Evolutionary conservation across 2,329 filamentous ascomycete genomes (phyloP).

Genomic region (Scedosporium boydii): DNA sequence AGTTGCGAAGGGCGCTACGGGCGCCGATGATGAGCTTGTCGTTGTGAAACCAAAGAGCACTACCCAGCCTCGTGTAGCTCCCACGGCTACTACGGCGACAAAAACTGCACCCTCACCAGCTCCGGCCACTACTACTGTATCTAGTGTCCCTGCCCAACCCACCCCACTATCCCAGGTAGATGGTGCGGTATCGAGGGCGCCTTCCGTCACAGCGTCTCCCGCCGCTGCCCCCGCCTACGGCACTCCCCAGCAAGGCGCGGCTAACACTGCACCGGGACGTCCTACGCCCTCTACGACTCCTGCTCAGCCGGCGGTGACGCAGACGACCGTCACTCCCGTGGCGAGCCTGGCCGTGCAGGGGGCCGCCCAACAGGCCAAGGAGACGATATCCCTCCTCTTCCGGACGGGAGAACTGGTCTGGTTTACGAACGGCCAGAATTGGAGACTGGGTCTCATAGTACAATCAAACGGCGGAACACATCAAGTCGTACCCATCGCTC

Average conservation of each 20-base stretch:
- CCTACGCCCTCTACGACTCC: constrained; percentile 8
- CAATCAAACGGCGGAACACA: constrained; percentile 20
- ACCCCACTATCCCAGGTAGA: too few relatives aligned
- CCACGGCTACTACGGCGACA: constrained; percentile 1
- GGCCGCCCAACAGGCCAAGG: constrained; percentile 8
- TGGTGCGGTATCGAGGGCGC: not conserved
- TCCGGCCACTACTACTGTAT: not conserved
- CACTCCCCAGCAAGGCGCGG: not conserved
- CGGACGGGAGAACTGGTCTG: constrained; percentile 40
- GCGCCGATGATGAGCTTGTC: constrained; percentile 16
- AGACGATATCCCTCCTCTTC: constrained; percentile 26
- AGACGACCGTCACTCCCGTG: constrained; percentile 9
- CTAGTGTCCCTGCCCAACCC: too few relatives aligned
- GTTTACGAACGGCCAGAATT: constrained; percentile 36
- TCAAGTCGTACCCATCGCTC: constrained; percentile 31
- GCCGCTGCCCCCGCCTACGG: not conserved
- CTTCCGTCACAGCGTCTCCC: not conserved
- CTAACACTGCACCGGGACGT: not conserved
- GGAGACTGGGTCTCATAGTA: constrained; percentile 37
- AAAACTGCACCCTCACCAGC: not conserved
- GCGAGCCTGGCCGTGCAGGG: constrained; percentile 6
- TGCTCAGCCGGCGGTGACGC: not conserved
- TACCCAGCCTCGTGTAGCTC: not conserved
- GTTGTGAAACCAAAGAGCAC: not conserved
- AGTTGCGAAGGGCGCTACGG: constrained; percentile 13